Evolutionary conservation across 1,284 basidiomycete species (phyloP).

Genomic region (Agaricales sp.): DNA sequence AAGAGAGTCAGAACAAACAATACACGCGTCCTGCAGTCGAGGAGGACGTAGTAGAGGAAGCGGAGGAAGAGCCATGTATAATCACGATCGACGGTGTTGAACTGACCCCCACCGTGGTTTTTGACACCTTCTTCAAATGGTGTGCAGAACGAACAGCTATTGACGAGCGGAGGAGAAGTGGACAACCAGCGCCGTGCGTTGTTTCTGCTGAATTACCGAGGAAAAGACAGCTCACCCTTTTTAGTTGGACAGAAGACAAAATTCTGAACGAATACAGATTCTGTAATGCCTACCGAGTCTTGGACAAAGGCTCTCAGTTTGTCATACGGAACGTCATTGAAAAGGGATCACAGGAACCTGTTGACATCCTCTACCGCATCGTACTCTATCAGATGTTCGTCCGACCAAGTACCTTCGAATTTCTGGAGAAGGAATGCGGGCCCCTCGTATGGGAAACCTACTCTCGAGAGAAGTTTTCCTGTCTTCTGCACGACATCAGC

Average conservation of each 20-base stretch:
- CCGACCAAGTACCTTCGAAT: slow-evolving; percentile 48
- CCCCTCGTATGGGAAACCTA: slow-evolving; percentile 43
- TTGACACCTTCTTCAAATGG: slow-evolving; percentile 50
- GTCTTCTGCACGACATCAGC: slow-evolving; percentile 32
- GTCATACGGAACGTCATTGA: slow-evolving; percentile 50
- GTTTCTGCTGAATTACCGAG: slow-evolving; percentile 5
- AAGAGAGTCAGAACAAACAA: too few relatives aligned
- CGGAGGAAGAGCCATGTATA: neutral
- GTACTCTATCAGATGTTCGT: slow-evolving; percentile 53
- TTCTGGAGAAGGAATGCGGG: slow-evolving; percentile 34
- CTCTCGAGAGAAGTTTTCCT: slow-evolving; percentile 32
- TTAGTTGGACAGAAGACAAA: slow-evolving; percentile 47
- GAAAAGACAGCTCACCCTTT: slow-evolving; percentile 8
- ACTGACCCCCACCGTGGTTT: slow-evolving; percentile 36
- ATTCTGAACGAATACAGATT: slow-evolving; percentile 40
- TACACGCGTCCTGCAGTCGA: too few relatives aligned
- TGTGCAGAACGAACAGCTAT: slow-evolving; percentile 46
- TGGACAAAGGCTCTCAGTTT: slow-evolving; percentile 51
- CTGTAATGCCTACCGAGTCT: slow-evolving; percentile 52
- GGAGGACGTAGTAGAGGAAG: too few relatives aligned
- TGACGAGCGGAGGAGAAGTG: slow-evolving; percentile 39
- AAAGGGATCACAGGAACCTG: slow-evolving; percentile 41
- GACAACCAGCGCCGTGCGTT: slow-evolving; percentile 38
- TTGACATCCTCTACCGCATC: slow-evolving; percentile 50
- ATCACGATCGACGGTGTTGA: slow-evolving; percentile 22